Evolutionary conservation across 2,329 filamentous ascomycete genomes (phyloP).

Genomic region (Thelonectria discophora): DNA sequence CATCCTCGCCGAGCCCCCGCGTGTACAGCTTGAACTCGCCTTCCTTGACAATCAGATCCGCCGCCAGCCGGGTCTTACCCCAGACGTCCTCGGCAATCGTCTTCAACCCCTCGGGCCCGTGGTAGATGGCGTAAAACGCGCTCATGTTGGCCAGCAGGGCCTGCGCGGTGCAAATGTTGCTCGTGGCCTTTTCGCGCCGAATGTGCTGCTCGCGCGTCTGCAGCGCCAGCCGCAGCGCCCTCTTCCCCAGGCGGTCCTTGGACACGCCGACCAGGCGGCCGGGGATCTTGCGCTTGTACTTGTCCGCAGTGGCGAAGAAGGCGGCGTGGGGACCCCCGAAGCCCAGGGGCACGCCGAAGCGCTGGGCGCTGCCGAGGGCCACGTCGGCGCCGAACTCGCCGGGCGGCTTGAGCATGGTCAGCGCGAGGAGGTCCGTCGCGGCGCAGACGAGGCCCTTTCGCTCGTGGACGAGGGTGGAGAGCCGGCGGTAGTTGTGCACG

Average conservation of each 20-base stretch:
- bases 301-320: conserved; percentile 83
- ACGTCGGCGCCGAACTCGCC: conserved; percentile 96
- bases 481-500: conserved; percentile 76
- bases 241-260: conserved; percentile 84
- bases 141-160: conserved; percentile 95
- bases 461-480: conserved; percentile 80
- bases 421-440: conserved; percentile 86
- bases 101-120: conserved; percentile 84
- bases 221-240: conserved; percentile 67
- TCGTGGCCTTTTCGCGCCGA: conserved; percentile 93
- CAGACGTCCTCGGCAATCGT: conserved; percentile 82
- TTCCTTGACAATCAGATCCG: conserved; percentile 57
- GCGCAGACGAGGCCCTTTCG: conserved; percentile 83
- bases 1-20: conserved; percentile 64
- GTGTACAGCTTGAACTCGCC: conserved; percentile 69
- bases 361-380: conserved; percentile 90
- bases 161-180: conserved; percentile 96
- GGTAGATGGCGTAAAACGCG: conserved; percentile 92
- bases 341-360: conserved; percentile 90
- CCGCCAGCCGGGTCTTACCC: conserved; percentile 72
- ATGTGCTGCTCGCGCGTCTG: conserved; percentile 98
- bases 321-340: conserved; percentile 94
- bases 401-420: conserved; percentile 87
- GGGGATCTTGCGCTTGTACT: conserved; percentile 93
- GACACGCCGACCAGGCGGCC: conserved; percentile 89